phyloP scores from a whole-genome alignment of 495 filamentous ascomycete species.

The Podospora bellae-mahoneyi region DNA sequence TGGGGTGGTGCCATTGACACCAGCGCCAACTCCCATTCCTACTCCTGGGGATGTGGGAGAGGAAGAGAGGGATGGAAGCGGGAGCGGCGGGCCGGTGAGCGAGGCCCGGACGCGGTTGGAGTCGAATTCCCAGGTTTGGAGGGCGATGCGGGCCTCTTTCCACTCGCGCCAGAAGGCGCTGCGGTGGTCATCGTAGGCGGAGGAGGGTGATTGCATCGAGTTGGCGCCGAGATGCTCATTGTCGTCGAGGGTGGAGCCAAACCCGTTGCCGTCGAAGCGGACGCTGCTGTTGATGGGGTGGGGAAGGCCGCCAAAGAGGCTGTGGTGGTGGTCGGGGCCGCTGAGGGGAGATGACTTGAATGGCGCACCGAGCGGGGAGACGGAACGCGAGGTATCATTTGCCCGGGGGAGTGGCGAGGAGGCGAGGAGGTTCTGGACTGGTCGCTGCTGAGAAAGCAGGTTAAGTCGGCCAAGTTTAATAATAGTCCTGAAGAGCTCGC shows the following conservation, averaged over 20 bases:
- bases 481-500: constrained; percentile 72
- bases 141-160: constrained; percentile 68
- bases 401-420: constrained; percentile 28
- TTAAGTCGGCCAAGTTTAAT: constrained; percentile 80
- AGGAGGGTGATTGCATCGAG: constrained; percentile 33
- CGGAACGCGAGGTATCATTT: constrained; percentile 19
- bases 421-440: constrained; percentile 42
- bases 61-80: constrained; percentile 5
- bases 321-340: constrained; percentile 20
- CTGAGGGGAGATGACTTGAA: constrained; percentile 46
- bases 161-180: constrained; percentile 80
- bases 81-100: constrained; percentile 35
- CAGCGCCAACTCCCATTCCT: constrained; percentile 1
- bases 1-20: constrained; percentile 19
- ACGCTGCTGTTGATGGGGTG: constrained; percentile 26
- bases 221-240: constrained; percentile 37
- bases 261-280: constrained; percentile 63
- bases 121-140: constrained; percentile 80
- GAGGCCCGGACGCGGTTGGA: constrained; percentile 43
- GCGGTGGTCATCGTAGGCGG: constrained; percentile 50
- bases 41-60: background rate
- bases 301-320: constrained; percentile 25
- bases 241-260: constrained; percentile 49
- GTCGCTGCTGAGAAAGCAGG: constrained; percentile 74
- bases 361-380: constrained; percentile 42